Conservation (phyloP, 345 rosid genomes). For the Corchorus olitorius region DNA sequence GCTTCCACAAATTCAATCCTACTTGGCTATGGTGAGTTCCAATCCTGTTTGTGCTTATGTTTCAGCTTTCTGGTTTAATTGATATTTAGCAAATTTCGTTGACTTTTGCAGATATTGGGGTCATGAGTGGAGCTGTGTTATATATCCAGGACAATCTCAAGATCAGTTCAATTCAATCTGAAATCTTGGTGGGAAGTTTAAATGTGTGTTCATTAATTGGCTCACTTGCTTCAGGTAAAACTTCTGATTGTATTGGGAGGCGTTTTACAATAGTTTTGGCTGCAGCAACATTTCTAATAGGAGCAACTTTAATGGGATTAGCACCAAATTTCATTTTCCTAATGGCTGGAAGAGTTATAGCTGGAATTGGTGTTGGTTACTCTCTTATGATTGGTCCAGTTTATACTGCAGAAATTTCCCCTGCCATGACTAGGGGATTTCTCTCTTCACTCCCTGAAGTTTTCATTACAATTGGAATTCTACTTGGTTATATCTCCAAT, state of each 20-base stretch:
- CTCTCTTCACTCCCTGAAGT: constrained; percentile 64
- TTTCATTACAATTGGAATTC: constrained; percentile 52
- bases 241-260: constrained; percentile 60
- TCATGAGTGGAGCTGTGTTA: constrained; percentile 67
- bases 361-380: constrained; percentile 62
- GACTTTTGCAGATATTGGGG: constrained; percentile 50
- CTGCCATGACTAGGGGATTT: constrained; percentile 48
- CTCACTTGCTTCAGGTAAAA: constrained; percentile 53
- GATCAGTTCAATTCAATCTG: constrained; percentile 46
- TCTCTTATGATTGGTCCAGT: constrained; percentile 69
- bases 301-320: constrained; percentile 57
- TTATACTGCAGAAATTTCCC: constrained; percentile 55
- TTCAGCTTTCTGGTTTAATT: too few species aligned
- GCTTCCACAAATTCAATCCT: constrained; percentile 63
- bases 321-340: constrained; percentile 51
- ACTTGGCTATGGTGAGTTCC: constrained; percentile 58
- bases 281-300: constrained; percentile 47
- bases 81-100: not conserved
- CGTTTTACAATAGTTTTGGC: constrained; percentile 59
- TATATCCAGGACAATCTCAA: constrained; percentile 48
- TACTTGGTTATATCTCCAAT: constrained; percentile 51
- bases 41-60: too few species aligned
- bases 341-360: constrained; percentile 54
- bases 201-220: constrained; percentile 60
- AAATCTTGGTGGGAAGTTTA: constrained; percentile 58